Base-by-base conservation (phyloP, 176 grass and related monocot genomes). In the Phyllostachys edulis region DNA sequence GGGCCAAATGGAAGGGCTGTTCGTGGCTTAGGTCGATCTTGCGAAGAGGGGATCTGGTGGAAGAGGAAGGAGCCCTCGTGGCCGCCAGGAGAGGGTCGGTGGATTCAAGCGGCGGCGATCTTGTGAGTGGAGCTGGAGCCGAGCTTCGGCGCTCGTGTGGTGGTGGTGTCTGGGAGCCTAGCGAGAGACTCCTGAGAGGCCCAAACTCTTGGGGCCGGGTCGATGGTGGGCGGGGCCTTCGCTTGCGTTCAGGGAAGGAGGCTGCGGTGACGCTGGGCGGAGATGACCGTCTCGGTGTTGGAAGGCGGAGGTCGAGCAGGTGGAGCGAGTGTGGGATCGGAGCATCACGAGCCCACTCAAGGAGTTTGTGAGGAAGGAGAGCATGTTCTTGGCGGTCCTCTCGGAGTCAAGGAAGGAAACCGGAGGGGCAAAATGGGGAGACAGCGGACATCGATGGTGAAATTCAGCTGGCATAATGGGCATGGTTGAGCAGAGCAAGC, bases 161-260 rank as follows among this genome's bases (percentile, higher is more conserved):
- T 90, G 89, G 86, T 75, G 82, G 60, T 76, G 67, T 88, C 24
- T 68, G 83, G n/a, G 85, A 88, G 57, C 84, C 78, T 38, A 79
- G 81, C 66, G n/a, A 90, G 64, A 44, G 74, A 69, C 47, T 41
- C 38, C n/a, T n/a, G 92, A 93, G 15, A 84, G 88, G 32, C 93
- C 89, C 0, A 18, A 91, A 98, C 80, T 98, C 92, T 20, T 98
- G 96, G 96, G 96, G 93, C 52, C 89, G 93, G 5, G n/a, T 93
- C 92, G 0, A 93, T 93, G 92, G 89, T 91, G n/a, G 70, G 91
- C 57, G 90, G 72, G 84, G n/a, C 90, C 44, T 67, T 93, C 14
- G 71, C 96, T 38, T 98, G 96, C 62, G 39, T 98, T 93, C 51
- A n/a, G 79, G 88, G 34, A 7, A 84, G 71, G 47, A 55, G 52